These are phyloP conservation scores for Fraxinus floribunda DNA, from an alignment of 305 asterid species.

Conservation along the genomic window DNA sequence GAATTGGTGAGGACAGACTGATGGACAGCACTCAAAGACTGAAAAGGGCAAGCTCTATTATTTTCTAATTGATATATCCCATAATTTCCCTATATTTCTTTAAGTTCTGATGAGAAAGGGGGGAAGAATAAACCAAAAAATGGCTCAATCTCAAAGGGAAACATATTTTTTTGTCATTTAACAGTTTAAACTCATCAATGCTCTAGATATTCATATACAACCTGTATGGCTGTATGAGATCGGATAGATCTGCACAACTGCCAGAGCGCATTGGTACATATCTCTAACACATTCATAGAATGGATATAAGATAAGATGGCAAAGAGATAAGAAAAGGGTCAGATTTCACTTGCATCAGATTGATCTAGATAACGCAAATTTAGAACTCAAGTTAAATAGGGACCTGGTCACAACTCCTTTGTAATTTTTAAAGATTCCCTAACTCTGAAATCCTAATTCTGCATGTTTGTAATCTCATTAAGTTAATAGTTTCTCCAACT, in stretches of 20 bases:
- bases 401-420: not conserved
- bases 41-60: not conserved
- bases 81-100: not conserved
- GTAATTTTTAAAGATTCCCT: not conserved
- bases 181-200: constrained; percentile 11
- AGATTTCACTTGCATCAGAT: constrained; percentile 5
- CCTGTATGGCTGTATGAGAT: constrained; percentile 7
- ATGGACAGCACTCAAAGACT: constrained; percentile 1
- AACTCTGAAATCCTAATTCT: not conserved
- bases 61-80: not conserved
- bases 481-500: not conserved
- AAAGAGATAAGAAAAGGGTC: not conserved
- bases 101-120: not conserved
- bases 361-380: not conserved
- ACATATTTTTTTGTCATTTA: not conserved
- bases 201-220: not conserved
- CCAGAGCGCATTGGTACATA: not conserved
- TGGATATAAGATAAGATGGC: not conserved
- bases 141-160: constrained; percentile 7
- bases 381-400: not conserved
- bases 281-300: constrained; percentile 3
- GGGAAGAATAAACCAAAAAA: not conserved
- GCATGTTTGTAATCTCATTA: not conserved
- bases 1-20: constrained; percentile 13
- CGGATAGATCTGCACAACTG: not conserved